Evolutionary conservation across 2,329 filamentous ascomycete species (phyloP), one percentile per base, ranked within the genome.

Genomic region (Cryphonectria radicalis): DNA sequence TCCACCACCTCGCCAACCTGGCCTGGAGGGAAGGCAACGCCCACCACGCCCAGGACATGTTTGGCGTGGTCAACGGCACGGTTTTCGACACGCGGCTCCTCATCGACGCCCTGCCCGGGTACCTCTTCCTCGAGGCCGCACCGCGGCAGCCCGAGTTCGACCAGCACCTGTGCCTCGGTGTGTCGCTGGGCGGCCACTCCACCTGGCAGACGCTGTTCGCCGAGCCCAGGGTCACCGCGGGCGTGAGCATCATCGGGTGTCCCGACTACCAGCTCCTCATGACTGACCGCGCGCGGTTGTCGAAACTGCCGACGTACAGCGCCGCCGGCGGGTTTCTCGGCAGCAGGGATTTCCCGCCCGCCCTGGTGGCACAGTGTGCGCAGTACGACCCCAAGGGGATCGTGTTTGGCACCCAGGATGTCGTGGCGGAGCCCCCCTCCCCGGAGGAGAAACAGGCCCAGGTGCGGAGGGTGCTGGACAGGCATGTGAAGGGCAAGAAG

Each of bases 31-130:
- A 88, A 53, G 94, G 94, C 42, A 97, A 98, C 78, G 84, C 87
- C 50, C 88, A 86, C 8, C 96, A 98, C 82, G 95, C 94, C 0
- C 90, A 93, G 78, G 96, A 99, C 80, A 97, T 99, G 94, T 94
- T 96, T 79, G 90, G 89, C 42, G 89, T 90, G 73, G 91, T 95
- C 72, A 88, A 89, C 81, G 87, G 88, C 67, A 95, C 93, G 0
- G 91, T 92, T 19, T 81, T 84, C n/a, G 95, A 98, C 79, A 90
- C 91, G 46, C 89, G 87, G 22, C 85, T 91, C 13, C 82, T 98
- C 73, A 91, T 98, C 75, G 91, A 94, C 76, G 88, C 94, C 70
- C 83, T 97, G 1, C 89, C 89, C n/a, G 90, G 90, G 0, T 97
- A 95, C 78, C 82, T 96, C 32, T 92, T 93, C 76, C 86, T 86